A percentile compares a stretch with the other conserved stretches of the same genome.
Evolutionary conservation across 2,329 filamentous ascomycete species (phyloP).

Genomic region (Westerdykella aurantiaca): DNA sequence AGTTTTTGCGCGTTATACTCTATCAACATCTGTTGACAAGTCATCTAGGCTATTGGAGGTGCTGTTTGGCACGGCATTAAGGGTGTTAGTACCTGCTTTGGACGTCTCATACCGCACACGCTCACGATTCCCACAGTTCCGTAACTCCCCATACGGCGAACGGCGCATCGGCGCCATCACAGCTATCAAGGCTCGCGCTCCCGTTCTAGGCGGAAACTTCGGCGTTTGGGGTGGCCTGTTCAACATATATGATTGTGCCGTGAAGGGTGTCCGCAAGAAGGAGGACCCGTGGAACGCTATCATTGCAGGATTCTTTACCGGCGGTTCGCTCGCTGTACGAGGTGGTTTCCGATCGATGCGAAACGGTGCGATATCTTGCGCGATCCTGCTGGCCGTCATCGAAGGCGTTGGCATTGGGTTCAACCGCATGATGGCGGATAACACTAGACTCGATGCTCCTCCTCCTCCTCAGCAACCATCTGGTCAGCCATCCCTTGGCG

Average conservation of each 20-base stretch:
- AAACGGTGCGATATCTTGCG: constrained; percentile 92
- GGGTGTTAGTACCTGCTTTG: constrained; percentile 56
- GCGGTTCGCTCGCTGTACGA: constrained; percentile 76
- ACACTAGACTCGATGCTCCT: constrained; percentile 65
- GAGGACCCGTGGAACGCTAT: constrained; percentile 97
- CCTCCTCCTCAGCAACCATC: constrained; percentile 29
- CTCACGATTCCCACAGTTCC: constrained; percentile 4
- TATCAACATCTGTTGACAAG: constrained; percentile 8
- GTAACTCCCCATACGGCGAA: constrained; percentile 63
- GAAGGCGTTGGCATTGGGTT: constrained; percentile 94
- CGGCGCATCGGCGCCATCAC: constrained; percentile 86
- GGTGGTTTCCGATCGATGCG: constrained; percentile 83
- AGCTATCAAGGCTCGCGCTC: constrained; percentile 91
- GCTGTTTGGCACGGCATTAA: constrained; percentile 93
- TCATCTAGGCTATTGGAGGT: constrained; percentile 38
- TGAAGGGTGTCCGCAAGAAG: constrained; percentile 80
- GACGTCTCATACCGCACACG: neutral
- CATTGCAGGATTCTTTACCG: constrained; percentile 88
- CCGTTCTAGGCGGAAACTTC: constrained; percentile 92
- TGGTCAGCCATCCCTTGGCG: neutral
- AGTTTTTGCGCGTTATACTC: constrained; percentile 32
- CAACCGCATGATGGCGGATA: constrained; percentile 83
- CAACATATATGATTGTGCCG: constrained; percentile 87
- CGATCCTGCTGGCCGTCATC: constrained; percentile 84
- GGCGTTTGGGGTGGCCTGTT: constrained; percentile 94